A percentile compares a stretch with the other conserved stretches of the same genome.
These are phyloP conservation scores for Amesomyces nigricolor DNA, from an alignment of 2,329 filamentous ascomycete genomes.

Conservation along the genomic window DNA sequence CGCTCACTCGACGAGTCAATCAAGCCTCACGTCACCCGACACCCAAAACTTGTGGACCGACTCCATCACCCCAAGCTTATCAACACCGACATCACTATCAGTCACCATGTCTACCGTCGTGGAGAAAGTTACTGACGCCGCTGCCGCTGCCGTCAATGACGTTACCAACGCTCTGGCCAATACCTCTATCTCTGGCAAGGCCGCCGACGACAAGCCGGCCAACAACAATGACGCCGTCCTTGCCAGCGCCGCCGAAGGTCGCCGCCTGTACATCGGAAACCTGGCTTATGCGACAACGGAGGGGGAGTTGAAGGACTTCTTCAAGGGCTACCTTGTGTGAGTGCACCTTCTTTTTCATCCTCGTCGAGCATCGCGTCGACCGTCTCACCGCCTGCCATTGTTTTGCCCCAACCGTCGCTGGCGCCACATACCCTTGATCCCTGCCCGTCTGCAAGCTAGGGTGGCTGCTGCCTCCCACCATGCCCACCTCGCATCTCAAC, in stretches of 20 bases:
- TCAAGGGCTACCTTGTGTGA: conserved; percentile 99
- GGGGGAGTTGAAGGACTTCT: conserved; percentile 99
- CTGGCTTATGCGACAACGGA: conserved; percentile 99
- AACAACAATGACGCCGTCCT: conserved; percentile 86
- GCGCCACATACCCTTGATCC: background rate
- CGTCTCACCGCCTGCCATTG: conserved; percentile 7
- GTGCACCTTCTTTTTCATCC: conserved; percentile 37
- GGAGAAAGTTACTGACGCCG: conserved; percentile 59
- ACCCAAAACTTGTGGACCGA: conserved; percentile 28
- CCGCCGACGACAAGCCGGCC: conserved; percentile 52
- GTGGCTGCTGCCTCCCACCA: background rate
- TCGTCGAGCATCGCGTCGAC: conserved; percentile 3
- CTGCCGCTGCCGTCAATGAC: conserved; percentile 67
- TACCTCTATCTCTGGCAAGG: conserved; percentile 58
- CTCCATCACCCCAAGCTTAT: conserved; percentile 26
- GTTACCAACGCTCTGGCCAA: conserved; percentile 69
- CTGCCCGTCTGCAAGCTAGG: background rate
- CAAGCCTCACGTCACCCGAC: conserved; percentile 40
- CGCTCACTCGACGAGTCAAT: conserved; percentile 29
- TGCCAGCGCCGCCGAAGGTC: conserved; percentile 95
- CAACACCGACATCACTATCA: conserved; percentile 32
- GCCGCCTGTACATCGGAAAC: conserved; percentile 99
- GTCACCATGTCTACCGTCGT: conserved; percentile 78
- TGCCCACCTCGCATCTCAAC: background rate
- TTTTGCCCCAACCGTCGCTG: background rate